These are phyloP conservation scores for Ambrosia artemisiifolia DNA, from an alignment of 129 eudicot species.

Conservation along the genomic window DNA sequence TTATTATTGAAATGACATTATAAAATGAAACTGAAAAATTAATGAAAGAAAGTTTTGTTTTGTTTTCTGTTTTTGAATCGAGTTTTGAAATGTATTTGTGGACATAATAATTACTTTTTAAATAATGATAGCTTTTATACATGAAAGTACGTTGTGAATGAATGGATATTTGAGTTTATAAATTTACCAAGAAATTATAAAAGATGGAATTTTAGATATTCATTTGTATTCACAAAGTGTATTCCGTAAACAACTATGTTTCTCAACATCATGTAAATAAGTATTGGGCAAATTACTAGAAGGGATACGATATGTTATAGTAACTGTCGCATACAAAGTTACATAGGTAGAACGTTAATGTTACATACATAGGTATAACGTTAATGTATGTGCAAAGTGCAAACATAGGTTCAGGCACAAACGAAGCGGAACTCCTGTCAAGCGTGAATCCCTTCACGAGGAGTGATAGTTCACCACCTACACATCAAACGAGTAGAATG, in stretches of 20 bases:
- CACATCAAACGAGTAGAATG: not conserved
- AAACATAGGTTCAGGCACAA: slow-evolving; percentile 11
- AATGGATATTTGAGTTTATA: no score
- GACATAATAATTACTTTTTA: no score
- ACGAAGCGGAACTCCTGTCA: not conserved
- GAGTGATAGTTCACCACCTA: slow-evolving; percentile 3
- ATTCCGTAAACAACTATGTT: not conserved
- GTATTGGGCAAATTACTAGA: not conserved
- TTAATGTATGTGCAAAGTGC: slow-evolving; percentile 12
- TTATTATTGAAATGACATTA: no score
- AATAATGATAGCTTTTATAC: no score
- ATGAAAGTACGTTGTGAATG: no score
- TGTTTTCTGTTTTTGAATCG: no score
- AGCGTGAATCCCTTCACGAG: not conserved
- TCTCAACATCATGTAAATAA: not conserved
- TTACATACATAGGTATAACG: not conserved
- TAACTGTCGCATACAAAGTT: slow-evolving; percentile 8
- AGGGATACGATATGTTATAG: not conserved
- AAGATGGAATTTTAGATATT: not conserved
- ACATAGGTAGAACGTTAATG: not conserved
- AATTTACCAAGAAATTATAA: no score
- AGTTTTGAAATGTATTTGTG: no score
- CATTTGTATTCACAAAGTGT: not conserved
- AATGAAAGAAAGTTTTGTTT: no score
- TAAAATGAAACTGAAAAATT: no score